phyloP scores from a whole-genome alignment of 129 eudicot species.

The sunflower (Helianthus annuus) region HanXRQr2.0-SUNRISE NC_035448.2:158203809-158204308 shows the following conservation, averaged over 20 bases:
- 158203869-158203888: slow-evolving; percentile 9
- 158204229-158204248: slow-evolving; percentile 98
- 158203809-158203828: not conserved
- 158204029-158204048: slow-evolving; percentile 3
- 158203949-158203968: slow-evolving; percentile 10
- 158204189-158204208: slow-evolving; percentile 86
- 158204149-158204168: too few species aligned
- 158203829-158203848: slow-evolving; percentile 8
- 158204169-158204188: slow-evolving; percentile 35
- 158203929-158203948: not conserved
- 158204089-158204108: slow-evolving; percentile 22
- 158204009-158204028: not conserved
- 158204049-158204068: slow-evolving; percentile 11
- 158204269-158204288: slow-evolving; percentile 98
- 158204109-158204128: not conserved
- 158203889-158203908: not conserved
- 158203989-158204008: not conserved
- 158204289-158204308: slow-evolving; percentile 20
- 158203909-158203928: slow-evolving; percentile 9
- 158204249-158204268: slow-evolving; percentile 94
- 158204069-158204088: slow-evolving; percentile 12
- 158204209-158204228: slow-evolving; percentile 92
- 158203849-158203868: slow-evolving; percentile 15
- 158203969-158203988: slow-evolving; percentile 8
- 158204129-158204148: not conserved